Evolutionary conservation across 768 basidiomycete species (phyloP), one percentile per base, ranked within the genome.

Genomic region (Paxillus rubicundulus): DNA sequence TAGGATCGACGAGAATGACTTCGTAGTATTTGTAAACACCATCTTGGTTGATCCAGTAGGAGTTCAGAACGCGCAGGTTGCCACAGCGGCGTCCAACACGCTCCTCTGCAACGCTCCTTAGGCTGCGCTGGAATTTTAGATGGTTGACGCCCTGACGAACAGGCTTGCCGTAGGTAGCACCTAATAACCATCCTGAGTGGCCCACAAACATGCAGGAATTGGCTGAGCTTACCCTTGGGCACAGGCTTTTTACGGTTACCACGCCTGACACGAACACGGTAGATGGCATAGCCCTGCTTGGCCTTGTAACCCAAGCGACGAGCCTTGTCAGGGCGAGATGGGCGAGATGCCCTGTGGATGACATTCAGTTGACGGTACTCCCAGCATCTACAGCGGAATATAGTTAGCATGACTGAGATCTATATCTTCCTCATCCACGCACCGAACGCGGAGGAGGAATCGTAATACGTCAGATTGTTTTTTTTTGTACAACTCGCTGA

Each of bases 91-190:
- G 85, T 57, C 96, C 97, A 60, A 98, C 96, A 69, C 97, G 90
- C 80, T 98, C 97, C 78, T 99, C 97, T 45, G 97, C 97, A 52
- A 87, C 89, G 64, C 89, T 88, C 72, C 89, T 86, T 67, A 98
- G 78, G 57, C 93, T 84, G 57, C 96, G 87, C 77, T 98, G 96
- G 81, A 82, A 92, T 76, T 99, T 99, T 77, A 99, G 83, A 71
- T 99, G 95, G 81, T 96, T 98, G 66, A 98, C 91, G 86, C 95
- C 97, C 80, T 98, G 97, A 72, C 89, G 90, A 59, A 97, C 95
- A 74, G 97, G 97, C 76, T 99, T 99, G 74, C 97, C 97, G 74
- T 84, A 98, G 68, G 96, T 98, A 47, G 96, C 96, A 82, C 92
- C 90, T 92, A 56, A 34, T 12, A 28, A 32, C 1, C 17, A 53